Base-by-base conservation (phyloP, 352 stramenopile genomes). In the Aphanomyces stellatus region DNA sequence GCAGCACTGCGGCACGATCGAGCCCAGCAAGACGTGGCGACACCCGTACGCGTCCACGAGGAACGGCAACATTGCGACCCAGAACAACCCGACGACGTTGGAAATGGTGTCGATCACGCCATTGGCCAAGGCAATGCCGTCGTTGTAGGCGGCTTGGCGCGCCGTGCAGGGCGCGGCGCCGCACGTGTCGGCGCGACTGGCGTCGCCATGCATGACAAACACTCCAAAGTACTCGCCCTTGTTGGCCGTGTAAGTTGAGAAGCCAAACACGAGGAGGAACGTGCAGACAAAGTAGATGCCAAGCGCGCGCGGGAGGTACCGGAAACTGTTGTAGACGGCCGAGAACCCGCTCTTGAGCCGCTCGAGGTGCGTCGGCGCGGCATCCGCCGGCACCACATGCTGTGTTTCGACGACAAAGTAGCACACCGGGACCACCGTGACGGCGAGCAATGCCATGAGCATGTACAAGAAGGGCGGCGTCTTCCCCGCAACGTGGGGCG, bases 161-260 rank as follows among this genome's bases (percentile, higher is more conserved):
- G 65, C 19, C 0, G 69, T 72, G 28, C 78, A 85, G n/a, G 71
- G 34, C 67, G 79, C 2, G 35, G 28, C 56, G 24, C 53, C 59
- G 40, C 79, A 88, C 15, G 73, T 64, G 46, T 85, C 78, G 13
- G 80, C 78, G 8, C 73, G 74, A 1, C 66, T 76, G 2, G 80
- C 72, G 34, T 79, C 75, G 4, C 80, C 80, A 8, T 62, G 71
- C 25, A 77, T 84, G 17, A 88, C 78, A 42, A 82, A 75, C n/a
- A 84, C 74, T 1, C 78, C 78, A 33, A 87, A 88, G 53, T 84
- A 87, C 51, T 88, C 78, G 0, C 74, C 75, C 53, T 87, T 88
- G 69, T 81, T 67, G 24, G 74, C 78, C 34, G 81, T 84, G 66
- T 88, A 88, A 3, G 76, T 74, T 13, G 76, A 82, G 61, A 77